Conservation (phyloP, 1,284 basidiomycete genomes). For the Prillingera fragicola region DNA sequence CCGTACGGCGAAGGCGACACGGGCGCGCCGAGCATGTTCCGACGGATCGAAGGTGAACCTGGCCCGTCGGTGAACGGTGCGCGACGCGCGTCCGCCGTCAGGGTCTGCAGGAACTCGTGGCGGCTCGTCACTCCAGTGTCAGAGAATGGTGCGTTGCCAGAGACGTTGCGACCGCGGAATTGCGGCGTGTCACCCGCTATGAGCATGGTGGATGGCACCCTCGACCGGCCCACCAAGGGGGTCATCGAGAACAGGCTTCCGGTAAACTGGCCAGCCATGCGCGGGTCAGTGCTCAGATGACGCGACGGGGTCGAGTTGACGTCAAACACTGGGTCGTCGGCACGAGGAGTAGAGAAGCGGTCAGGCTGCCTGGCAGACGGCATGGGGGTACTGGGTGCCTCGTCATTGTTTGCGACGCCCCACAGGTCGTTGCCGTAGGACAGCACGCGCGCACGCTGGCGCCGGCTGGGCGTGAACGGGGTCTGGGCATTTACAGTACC, state of each 20-base stretch:
- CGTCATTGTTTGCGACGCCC: conserved; percentile 30
- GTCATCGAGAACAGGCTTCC: conserved; percentile 40
- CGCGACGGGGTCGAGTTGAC: conserved; percentile 45
- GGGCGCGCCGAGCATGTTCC: conserved; percentile 25
- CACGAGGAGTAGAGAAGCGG: conserved; percentile 37
- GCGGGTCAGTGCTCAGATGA: conserved; percentile 33
- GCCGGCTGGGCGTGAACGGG: conserved; percentile 20
- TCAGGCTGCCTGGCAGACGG: conserved; percentile 22
- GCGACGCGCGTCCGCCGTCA: conserved; percentile 6
- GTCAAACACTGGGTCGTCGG: conserved; percentile 40
- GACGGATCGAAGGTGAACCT: conserved; percentile 15
- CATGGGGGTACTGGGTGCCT: conserved; percentile 36
- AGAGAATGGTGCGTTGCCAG: conserved; percentile 13
- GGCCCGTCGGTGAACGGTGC: conserved; percentile 8
- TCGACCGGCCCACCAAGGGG: conserved; percentile 33
- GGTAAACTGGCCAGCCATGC: conserved; percentile 29
- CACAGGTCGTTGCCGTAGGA: conserved; percentile 41
- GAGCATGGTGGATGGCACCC: conserved; percentile 27
- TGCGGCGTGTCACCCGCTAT: conserved; percentile 19
- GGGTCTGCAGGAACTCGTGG: conserved; percentile 35
- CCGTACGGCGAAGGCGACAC: conserved; percentile 32
- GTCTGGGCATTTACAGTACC: conserved; percentile 13
- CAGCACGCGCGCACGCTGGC: conserved; percentile 34
- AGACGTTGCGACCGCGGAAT: conserved; percentile 18
- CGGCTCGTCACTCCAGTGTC: conserved; percentile 23